These are phyloP conservation scores for Coemansia sp. DNA, from an alignment of 192 early-diverging fungal species.

Conservation along the genomic window DNA sequence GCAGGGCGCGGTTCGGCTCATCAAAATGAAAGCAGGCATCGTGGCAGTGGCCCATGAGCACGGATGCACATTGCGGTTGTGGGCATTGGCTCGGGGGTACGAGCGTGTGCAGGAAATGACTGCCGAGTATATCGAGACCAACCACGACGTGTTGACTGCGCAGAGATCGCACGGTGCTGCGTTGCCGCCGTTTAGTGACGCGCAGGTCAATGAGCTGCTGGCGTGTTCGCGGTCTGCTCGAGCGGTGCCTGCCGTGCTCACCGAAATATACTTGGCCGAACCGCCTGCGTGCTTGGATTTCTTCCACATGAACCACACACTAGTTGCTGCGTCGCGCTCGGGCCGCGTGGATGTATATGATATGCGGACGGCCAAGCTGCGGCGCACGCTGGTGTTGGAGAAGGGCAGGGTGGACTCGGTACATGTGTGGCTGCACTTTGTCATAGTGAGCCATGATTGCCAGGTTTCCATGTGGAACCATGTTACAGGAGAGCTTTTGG, in stretches of 20 bases:
- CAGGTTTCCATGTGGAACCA: conserved; percentile 47
- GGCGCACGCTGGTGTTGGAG: conserved; percentile 14
- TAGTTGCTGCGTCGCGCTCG: conserved; percentile 19
- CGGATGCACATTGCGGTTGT: conserved; percentile 26
- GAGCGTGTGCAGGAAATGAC: conserved; percentile 26
- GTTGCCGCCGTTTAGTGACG: conserved; percentile 21
- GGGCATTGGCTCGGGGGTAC: conserved; percentile 27
- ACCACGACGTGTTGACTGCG: conserved; percentile 22
- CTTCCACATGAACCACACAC: conserved; percentile 21
- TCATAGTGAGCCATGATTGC: conserved; percentile 42
- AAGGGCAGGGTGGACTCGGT: conserved; percentile 9
- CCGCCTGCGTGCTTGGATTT: conserved; percentile 43
- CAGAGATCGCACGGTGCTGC: conserved; percentile 34
- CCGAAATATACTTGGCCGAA: conserved; percentile 15
- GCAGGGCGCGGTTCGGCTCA: conserved; percentile 31
- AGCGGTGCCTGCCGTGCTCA: conserved; percentile 5
- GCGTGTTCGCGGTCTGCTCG: conserved; percentile 19
- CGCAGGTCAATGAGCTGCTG: conserved; percentile 26
- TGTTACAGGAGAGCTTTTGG: conserved; percentile 36
- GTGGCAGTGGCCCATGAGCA: conserved; percentile 29
- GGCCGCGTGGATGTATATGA: conserved; percentile 45
- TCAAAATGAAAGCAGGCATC: conserved; percentile 46
- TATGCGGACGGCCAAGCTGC: conserved; percentile 19
- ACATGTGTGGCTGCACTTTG: conserved; percentile 49
- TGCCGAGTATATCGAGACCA: conserved; percentile 21